Base-by-base conservation (phyloP, 1,139 yeast genomes). In the Suhomyces bolitotheri region DNA sequence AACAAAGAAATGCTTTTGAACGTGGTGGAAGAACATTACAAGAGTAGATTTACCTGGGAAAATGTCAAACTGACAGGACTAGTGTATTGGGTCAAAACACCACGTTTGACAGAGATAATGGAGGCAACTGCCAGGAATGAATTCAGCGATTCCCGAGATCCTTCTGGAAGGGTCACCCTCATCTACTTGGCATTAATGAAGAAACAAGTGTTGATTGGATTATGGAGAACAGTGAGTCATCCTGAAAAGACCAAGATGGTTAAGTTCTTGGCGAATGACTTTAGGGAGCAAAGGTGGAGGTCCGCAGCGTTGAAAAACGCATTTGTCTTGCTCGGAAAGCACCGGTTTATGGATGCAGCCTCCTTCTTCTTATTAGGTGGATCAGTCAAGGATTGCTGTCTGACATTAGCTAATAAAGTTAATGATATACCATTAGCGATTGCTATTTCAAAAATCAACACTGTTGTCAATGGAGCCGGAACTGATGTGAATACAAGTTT, bases 301-400 rank as follows among this genome's bases (percentile, higher is more conserved):
- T 74, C 87, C 0, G 96, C 97, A 0, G 97, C 98, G 0, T 62
- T 78, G 51, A 92, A 92, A 53, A 92, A 92, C 61, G 98, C 98
- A 0, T 92, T 78, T 66, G 97, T 89, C 0, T 64, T 92, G 27
- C 60, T 92, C 43, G 89, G 97, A 38, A 87, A 88, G 52, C 98
- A 89, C 56, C 66, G 97, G 27, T 87, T 75, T 52, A 62, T 76
- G 53, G 95, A 90, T 58, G 95, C 97, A 0, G 97, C 97, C 0
- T 81, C 84, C 22, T 90, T 92, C 56, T 92, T 92, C 59, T 61
- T 92, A 24, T 67, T 92, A n/a, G 96, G 85, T 0, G 92, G 74
- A 37, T 69, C 88, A 1, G 62, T 87, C 13, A 75, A 74, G 37
- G 98, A 92, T 58, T 81, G 90, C 38, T 83, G 86, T 27, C 79